These are phyloP conservation scores for Botryotinia convoluta DNA, from an alignment of 2,329 filamentous ascomycete genomes.

Conservation along the genomic window DNA sequence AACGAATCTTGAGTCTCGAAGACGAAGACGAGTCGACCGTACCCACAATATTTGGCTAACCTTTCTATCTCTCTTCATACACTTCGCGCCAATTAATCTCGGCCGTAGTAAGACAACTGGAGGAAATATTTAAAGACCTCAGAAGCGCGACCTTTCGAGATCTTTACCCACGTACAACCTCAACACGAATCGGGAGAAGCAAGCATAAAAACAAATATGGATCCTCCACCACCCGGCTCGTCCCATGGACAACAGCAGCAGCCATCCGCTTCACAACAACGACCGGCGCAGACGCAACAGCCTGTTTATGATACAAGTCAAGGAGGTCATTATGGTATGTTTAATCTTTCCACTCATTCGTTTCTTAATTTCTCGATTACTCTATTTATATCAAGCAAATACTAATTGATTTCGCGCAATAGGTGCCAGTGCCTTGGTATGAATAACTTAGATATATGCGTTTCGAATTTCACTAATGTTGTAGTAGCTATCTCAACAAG, in stretches of 20 bases:
- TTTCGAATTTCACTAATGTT: conserved; percentile 29
- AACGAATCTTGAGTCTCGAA: not conserved
- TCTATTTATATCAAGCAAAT: conserved; percentile 20
- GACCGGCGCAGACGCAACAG: conserved; percentile 9
- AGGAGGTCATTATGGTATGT: conserved; percentile 75
- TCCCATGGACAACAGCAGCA: conserved; percentile 53
- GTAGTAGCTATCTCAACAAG: conserved; percentile 74
- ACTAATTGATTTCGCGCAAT: conserved; percentile 32
- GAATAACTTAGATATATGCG: conserved; percentile 37
- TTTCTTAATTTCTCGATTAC: not conserved
- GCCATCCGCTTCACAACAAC: conserved; percentile 44
- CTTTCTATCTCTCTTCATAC: not conserved
- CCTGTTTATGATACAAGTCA: conserved; percentile 71
- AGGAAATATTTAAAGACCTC: not conserved
- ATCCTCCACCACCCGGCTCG: conserved; percentile 51
- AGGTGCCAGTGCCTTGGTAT: conserved; percentile 69
- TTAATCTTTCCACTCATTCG: not conserved
- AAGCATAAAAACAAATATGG: conserved; percentile 45
- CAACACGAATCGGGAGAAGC: conserved; percentile 10
- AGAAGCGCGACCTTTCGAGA: not conserved
- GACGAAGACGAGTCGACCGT: not conserved
- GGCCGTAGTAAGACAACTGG: conserved; percentile 3
- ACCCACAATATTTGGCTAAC: conserved; percentile 1
- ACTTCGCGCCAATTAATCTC: not conserved
- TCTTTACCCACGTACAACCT: conserved; percentile 5